These are phyloP conservation scores for Hypseocharis bilobata DNA, from an alignment of 441 rosid genomes.

Conservation along the genomic window DNA sequence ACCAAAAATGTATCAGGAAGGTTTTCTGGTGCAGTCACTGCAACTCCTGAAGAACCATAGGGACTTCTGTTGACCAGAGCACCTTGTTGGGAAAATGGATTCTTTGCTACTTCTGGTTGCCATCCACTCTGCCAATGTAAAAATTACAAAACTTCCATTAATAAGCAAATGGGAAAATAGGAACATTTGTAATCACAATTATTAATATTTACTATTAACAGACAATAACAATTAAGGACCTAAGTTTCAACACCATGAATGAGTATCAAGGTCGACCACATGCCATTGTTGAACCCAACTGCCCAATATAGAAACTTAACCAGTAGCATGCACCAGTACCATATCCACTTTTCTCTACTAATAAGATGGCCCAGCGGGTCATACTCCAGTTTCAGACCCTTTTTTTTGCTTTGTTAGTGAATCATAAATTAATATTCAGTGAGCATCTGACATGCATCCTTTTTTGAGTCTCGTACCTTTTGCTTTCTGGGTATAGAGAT, in stretches of 20 bases:
- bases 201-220: neutral
- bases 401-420: neutral
- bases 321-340: neutral
- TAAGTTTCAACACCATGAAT: neutral
- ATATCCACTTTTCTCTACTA: too few relatives aligned
- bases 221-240: neutral
- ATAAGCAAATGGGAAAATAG: neutral
- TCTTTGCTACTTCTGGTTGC: slow-evolving; percentile 48
- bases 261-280: too few relatives aligned
- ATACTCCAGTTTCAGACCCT: neutral
- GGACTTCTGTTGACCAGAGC: slow-evolving; percentile 32
- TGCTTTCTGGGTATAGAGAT: neutral
- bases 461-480: too few relatives aligned
- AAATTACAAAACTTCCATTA: neutral
- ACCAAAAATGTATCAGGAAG: slow-evolving; percentile 5
- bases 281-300: neutral
- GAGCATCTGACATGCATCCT: too few relatives aligned
- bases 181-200: neutral
- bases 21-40: slow-evolving; percentile 15
- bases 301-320: neutral
- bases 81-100: slow-evolving; percentile 57
- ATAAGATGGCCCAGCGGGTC: too few relatives aligned
- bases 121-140: slow-evolving; percentile 63
- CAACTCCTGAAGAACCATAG: slow-evolving; percentile 19
- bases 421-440: neutral